Evolutionary conservation across 164 flowering plant genomes (phyloP).

Genomic region (Piper longum): DNA sequence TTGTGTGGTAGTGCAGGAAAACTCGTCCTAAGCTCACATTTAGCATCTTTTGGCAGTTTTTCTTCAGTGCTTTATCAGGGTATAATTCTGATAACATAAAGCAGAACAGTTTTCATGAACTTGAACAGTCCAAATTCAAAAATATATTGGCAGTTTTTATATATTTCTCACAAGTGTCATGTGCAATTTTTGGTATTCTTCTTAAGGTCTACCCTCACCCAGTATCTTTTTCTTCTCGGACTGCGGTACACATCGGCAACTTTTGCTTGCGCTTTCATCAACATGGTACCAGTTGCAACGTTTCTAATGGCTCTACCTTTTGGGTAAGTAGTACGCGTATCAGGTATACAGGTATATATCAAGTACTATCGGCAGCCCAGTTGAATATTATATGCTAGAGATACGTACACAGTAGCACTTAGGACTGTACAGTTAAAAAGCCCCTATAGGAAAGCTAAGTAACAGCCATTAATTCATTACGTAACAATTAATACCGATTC

Average conservation of each 20-base stretch:
- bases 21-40: constrained; percentile 44
- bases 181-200: not conserved
- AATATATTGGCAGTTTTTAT: not conserved
- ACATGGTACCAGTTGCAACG: constrained; percentile 65
- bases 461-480: too few relatives aligned
- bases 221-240: constrained; percentile 59
- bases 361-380: too few relatives aligned
- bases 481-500: too few relatives aligned
- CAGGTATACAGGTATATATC: too few relatives aligned
- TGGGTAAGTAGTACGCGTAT: constrained; percentile 22
- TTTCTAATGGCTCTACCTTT: constrained; percentile 67
- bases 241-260: constrained; percentile 70
- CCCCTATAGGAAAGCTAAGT: too few relatives aligned
- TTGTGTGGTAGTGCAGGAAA: constrained; percentile 30
- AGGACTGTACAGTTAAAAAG: too few relatives aligned
- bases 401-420: too few relatives aligned
- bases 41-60: constrained; percentile 37
- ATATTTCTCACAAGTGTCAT: too few relatives aligned
- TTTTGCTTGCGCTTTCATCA: constrained; percentile 65
- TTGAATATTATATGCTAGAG: too few relatives aligned
- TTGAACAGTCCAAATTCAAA: not conserved
- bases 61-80: constrained; percentile 69
- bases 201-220: constrained; percentile 57
- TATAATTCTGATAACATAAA: constrained; percentile 10
- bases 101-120: too few relatives aligned